phyloP scores from a whole-genome alignment of 495 filamentous ascomycete genomes.

The Lentithecium fluviatile region DNA sequence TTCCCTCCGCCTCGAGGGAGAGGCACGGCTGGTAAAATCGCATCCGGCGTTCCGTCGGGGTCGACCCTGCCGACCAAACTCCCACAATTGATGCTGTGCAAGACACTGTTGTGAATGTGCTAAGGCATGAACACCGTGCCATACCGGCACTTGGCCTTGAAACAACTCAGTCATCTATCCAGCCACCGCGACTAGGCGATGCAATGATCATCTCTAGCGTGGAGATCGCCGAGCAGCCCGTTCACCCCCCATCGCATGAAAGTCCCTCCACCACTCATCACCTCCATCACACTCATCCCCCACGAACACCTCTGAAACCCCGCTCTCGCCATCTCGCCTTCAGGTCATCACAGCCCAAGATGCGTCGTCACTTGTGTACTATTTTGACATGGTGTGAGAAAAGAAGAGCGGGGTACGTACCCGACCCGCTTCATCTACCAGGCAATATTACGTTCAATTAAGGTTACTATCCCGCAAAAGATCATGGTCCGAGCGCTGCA shows the following conservation, averaged over 20 bases:
- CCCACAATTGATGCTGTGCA: too few species aligned
- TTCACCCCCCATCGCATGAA: too few species aligned
- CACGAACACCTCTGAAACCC: background rate
- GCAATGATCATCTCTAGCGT: too few species aligned
- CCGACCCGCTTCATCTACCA: background rate
- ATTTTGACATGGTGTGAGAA: background rate
- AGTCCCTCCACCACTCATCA: too few species aligned
- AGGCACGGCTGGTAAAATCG: too few species aligned
- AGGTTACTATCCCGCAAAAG: constrained; percentile 19
- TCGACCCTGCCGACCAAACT: background rate
- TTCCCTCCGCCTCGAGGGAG: too few species aligned
- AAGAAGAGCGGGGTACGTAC: background rate
- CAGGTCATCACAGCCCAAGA: background rate
- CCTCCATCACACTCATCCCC: too few species aligned
- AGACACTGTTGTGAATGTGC: background rate
- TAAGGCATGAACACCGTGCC: background rate
- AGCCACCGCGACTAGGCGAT: too few species aligned
- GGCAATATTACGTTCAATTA: constrained; percentile 23
- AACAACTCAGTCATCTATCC: background rate
- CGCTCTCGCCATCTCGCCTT: background rate
- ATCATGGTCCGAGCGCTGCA: constrained; percentile 16
- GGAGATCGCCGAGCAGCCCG: too few species aligned
- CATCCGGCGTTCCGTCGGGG: background rate
- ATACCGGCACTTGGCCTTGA: background rate
- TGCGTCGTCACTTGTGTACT: background rate